Percentiles rank a stretch among this genome's conserved stretches.
Conservation (phyloP, 2,329 filamentous ascomycete species). For the Colletotrichum sojae region DNA sequence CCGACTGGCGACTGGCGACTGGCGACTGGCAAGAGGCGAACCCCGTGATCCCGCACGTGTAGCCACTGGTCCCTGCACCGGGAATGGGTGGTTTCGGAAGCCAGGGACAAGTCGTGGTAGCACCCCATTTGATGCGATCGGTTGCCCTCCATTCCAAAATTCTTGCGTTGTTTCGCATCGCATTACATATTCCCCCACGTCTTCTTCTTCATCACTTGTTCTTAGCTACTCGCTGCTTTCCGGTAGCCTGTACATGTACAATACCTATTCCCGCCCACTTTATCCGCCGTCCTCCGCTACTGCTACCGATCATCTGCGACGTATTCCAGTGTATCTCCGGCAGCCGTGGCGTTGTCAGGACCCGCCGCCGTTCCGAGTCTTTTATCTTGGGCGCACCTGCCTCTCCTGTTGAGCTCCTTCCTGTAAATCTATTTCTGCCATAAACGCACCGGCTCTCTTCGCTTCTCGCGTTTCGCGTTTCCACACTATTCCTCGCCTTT, state of each 20-base stretch:
- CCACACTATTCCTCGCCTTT: neutral
- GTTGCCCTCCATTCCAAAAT: slow-evolving; percentile 39
- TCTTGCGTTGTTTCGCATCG: slow-evolving; percentile 37
- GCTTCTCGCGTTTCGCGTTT: too few species aligned
- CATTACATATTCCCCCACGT: slow-evolving; percentile 25
- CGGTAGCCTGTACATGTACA: slow-evolving; percentile 15
- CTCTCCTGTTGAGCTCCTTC: too few species aligned
- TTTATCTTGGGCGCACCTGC: too few species aligned
- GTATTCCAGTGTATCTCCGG: too few species aligned
- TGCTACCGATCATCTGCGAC: too few species aligned
- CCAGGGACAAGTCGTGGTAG: slow-evolving; percentile 38
- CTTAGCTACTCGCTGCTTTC: slow-evolving; percentile 14
- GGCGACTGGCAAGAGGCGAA: slow-evolving; percentile 15
- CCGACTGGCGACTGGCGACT: slow-evolving; percentile 23
- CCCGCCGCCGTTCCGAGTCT: too few species aligned
- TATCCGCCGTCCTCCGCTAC: slow-evolving; percentile 1
- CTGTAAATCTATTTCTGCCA: too few species aligned
- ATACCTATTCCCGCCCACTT: slow-evolving; percentile 7
- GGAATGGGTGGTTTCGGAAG: slow-evolving; percentile 39
- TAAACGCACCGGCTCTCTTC: too few species aligned
- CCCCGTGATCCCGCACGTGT: slow-evolving; percentile 39
- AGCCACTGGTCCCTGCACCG: slow-evolving; percentile 18
- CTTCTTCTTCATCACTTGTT: slow-evolving; percentile 35
- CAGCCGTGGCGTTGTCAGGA: too few species aligned
- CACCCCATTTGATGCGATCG: slow-evolving; percentile 41